Evolutionary conservation across 768 basidiomycete species (phyloP).

Genomic region (Favolaschia claudopus): DNA sequence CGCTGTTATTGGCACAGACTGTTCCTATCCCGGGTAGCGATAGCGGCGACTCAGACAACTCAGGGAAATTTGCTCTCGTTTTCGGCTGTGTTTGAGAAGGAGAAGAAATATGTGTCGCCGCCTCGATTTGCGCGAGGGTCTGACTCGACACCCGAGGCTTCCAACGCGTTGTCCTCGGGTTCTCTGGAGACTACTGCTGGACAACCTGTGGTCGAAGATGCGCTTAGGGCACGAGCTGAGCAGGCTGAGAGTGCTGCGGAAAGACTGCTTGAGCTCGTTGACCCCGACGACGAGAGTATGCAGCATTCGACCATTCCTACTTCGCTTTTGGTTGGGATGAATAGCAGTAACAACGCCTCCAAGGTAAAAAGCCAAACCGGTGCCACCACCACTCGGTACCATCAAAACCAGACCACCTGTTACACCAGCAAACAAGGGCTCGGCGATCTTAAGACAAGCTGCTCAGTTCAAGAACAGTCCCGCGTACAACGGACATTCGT

Average conservation of each 20-base stretch:
- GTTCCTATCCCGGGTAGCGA: constrained; percentile 81
- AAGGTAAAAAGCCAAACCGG: constrained; percentile 50
- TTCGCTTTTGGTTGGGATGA: constrained; percentile 57
- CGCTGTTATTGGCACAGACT: constrained; percentile 71
- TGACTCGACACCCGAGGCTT: constrained; percentile 59
- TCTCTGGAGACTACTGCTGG: constrained; percentile 49
- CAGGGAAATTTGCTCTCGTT: constrained; percentile 74
- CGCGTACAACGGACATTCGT: constrained; percentile 54
- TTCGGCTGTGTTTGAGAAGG: constrained; percentile 69
- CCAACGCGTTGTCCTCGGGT: constrained; percentile 69
- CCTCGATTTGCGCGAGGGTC: constrained; percentile 37
- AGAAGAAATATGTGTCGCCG: constrained; percentile 46
- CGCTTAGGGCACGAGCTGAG: constrained; percentile 83
- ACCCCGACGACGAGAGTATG: constrained; percentile 71
- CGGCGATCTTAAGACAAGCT: constrained; percentile 72
- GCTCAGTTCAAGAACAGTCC: constrained; percentile 87
- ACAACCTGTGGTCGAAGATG: constrained; percentile 78
- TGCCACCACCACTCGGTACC: constrained; percentile 43
- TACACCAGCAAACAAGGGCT: constrained; percentile 70
- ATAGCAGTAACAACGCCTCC: constrained; percentile 39
- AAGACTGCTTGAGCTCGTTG: constrained; percentile 84
- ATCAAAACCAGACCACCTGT: constrained; percentile 50
- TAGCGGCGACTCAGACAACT: constrained; percentile 70
- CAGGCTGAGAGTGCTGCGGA: constrained; percentile 95
- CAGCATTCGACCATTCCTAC: constrained; percentile 62